Conservation (phyloP, 2,329 filamentous ascomycete genomes). For the Sporothrix brunneoviolacea region DNA sequence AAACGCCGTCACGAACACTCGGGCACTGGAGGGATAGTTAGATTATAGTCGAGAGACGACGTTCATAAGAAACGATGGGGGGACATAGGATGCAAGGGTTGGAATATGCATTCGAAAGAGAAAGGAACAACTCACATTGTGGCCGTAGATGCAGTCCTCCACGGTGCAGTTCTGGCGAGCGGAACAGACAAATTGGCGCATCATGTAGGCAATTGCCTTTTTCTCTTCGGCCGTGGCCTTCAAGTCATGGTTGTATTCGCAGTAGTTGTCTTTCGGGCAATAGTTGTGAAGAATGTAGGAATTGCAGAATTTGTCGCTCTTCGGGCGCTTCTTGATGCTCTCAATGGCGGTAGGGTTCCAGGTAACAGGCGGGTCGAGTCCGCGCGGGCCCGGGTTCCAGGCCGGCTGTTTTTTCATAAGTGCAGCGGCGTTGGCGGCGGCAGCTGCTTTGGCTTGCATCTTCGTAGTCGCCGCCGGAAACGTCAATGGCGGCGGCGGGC, state of each 20-base stretch:
- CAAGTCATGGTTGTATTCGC: constrained; percentile 52
- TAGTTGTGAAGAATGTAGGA: constrained; percentile 54
- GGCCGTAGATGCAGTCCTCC: constrained; percentile 56
- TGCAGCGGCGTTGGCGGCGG: constrained; percentile 11
- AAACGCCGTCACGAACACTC: constrained; percentile 43
- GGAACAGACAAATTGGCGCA: constrained; percentile 51
- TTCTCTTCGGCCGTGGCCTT: constrained; percentile 47
- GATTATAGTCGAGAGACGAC: too few species aligned
- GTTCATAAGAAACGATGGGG: too few species aligned
- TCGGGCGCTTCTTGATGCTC: constrained; percentile 48
- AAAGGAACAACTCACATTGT: constrained; percentile 38
- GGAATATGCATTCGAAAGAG: too few species aligned
- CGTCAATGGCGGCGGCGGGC: constrained; percentile 23
- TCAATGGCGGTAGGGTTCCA: constrained; percentile 43
- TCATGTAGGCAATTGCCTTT: constrained; percentile 48
- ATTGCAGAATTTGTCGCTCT: constrained; percentile 53
- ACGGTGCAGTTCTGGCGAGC: constrained; percentile 52
- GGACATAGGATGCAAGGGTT: too few species aligned
- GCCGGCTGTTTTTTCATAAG: constrained; percentile 25
- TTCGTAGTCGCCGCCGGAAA: constrained; percentile 32
- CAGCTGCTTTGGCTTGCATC: constrained; percentile 21
- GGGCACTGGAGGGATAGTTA: constrained; percentile 44
- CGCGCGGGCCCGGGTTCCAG: constrained; percentile 50
- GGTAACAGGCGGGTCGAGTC: constrained; percentile 46
- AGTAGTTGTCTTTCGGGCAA: constrained; percentile 50